Evolutionary conservation across 805 yeast genomes (phyloP), one percentile per base, ranked within the genome.

Genomic region (Monosporozyma servazzii): DNA sequence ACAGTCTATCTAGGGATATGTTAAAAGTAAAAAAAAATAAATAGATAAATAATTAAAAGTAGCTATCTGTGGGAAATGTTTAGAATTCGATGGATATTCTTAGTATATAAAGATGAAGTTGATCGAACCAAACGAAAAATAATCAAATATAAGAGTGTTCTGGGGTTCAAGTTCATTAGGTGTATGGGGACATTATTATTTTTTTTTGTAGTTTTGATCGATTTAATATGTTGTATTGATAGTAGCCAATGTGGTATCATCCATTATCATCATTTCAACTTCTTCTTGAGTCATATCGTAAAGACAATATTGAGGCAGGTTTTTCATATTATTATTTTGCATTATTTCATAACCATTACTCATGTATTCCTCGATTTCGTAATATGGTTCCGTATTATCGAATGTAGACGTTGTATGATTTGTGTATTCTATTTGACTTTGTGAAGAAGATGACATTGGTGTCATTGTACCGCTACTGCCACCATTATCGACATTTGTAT

Each of bases 311-410:
- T 60, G 61, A 8, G 40, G n/a, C 15, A 45, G n/a, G 8, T 25
- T 29, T 15, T 31, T 21, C 18, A 9, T 31, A n/a, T 13, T 52
- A 21, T 29, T 48, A 36, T 37, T 43, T 37, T 49, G 42, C n/a
- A 33, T 27, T 18, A 33, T 33, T 33, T 47, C 47, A 47, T 60
- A 63, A 2, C 67, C 67, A 27, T 54, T 58, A 10, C 57, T 44
- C 66, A 63, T 63, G 49, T 63, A 63, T 29, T 61, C 66, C 48
- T 63, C 67, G 2, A 60, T 55, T 46, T 62, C 66, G 11, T 60
- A 56, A 29, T 62, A 60, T 11, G 53, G 51, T 21, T 51, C 56
- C 10, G 9, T 36, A 27, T 49, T 20, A 20, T 36, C 21, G 3
- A 25, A 37, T 18, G 8, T 43, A 5, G 9, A 23, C 4, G 7